These are phyloP conservation scores for Podospora comata DNA, from an alignment of 495 filamentous ascomycete genomes.

Conservation along the genomic window DNA sequence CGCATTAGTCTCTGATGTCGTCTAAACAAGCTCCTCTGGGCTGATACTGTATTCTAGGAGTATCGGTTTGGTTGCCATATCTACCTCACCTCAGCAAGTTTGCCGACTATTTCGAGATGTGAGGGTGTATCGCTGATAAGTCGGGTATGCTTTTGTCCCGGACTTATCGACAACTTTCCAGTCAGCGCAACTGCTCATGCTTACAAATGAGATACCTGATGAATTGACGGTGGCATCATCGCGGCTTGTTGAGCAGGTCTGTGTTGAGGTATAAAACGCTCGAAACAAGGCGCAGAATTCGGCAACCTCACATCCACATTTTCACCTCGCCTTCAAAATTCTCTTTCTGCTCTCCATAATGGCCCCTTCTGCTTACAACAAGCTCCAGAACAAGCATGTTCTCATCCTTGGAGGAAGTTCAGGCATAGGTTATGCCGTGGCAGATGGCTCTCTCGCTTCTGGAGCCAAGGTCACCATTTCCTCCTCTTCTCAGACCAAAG, in stretches of 20 bases:
- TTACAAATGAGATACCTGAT: neutral
- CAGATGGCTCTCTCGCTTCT: constrained; percentile 48
- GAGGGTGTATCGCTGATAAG: no score
- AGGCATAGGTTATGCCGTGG: constrained; percentile 57
- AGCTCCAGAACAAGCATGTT: constrained; percentile 42
- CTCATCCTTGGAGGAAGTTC: constrained; percentile 55
- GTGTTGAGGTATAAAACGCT: neutral
- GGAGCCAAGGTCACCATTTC: constrained; percentile 53
- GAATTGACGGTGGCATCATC: neutral
- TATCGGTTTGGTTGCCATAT: no score
- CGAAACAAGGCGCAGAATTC: neutral
- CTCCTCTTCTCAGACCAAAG: constrained; percentile 46
- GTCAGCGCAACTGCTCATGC: neutral
- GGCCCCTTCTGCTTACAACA: constrained; percentile 33
- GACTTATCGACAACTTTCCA: neutral
- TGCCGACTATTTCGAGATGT: no score
- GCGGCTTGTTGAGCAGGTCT: no score
- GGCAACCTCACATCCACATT: neutral
- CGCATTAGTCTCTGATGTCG: neutral
- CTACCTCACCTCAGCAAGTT: no score
- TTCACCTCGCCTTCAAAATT: neutral
- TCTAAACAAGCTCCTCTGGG: neutral
- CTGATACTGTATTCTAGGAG: neutral
- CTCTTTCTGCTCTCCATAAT: neutral
- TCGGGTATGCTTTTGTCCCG: neutral